These are phyloP conservation scores for Podospora pseudocomata DNA, from an alignment of 495 filamentous ascomycete genomes.

Conservation along the genomic window DNA sequence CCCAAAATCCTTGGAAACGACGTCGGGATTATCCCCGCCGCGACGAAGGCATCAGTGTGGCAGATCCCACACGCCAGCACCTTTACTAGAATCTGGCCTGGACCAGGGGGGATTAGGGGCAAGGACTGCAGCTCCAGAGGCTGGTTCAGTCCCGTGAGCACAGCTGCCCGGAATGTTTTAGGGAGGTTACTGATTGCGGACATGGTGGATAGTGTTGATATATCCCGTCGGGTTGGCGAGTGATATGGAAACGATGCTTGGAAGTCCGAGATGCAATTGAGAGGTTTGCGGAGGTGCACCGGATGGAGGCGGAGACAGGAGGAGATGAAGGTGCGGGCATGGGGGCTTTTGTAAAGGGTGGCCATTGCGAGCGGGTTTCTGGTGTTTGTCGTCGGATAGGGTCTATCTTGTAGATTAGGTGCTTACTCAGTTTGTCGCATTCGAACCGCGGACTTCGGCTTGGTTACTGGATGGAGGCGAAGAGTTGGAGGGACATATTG, in stretches of 20 bases:
- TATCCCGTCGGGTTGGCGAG: background rate
- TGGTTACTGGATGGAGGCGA: background rate
- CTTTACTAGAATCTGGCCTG: background rate
- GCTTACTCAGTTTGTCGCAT: background rate
- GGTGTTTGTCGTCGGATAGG: background rate
- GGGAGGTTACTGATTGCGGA: conserved; percentile 31
- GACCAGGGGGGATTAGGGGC: background rate
- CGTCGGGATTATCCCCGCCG: conserved; percentile 39
- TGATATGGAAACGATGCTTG: background rate
- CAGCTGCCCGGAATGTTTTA: conserved; percentile 48
- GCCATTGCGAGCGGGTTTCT: background rate
- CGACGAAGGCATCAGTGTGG: conserved; percentile 22
- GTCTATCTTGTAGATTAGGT: background rate
- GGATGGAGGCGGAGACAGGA: background rate
- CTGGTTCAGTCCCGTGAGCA: conserved; percentile 37
- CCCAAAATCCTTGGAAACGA: conserved; percentile 51
- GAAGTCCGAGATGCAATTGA: background rate
- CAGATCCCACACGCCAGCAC: background rate
- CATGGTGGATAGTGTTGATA: background rate
- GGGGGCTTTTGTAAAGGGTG: background rate
- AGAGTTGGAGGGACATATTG: background rate
- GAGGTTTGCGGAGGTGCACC: background rate
- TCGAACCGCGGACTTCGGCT: background rate
- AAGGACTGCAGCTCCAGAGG: conserved; percentile 33
- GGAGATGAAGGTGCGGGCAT: background rate